Conservation (phyloP, 441 rosid genomes). For the Gossypium davidsonii region DNA sequence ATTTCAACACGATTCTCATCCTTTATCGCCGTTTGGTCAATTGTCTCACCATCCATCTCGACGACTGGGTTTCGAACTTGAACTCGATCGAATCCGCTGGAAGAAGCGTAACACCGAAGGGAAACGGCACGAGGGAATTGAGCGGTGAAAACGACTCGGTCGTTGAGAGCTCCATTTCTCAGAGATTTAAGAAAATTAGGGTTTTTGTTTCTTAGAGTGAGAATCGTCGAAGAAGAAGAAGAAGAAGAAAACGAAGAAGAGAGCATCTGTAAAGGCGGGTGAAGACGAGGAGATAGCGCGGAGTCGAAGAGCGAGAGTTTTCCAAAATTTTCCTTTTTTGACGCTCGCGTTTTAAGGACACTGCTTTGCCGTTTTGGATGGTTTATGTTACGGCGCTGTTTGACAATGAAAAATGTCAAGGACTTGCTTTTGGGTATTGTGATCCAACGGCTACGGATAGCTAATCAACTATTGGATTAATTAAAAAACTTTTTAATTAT, state of each 20-base stretch:
- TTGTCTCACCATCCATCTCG: conserved; percentile 73
- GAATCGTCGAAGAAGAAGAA: too few species aligned
- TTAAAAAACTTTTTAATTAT: neutral
- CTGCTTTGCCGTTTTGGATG: neutral
- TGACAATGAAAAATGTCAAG: neutral
- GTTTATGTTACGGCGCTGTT: neutral
- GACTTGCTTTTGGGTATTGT: neutral
- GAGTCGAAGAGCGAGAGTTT: too few species aligned
- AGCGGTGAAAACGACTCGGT: conserved; percentile 35
- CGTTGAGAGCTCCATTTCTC: conserved; percentile 17
- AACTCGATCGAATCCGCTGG: conserved; percentile 51
- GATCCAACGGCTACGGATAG: neutral
- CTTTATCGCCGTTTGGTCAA: neutral
- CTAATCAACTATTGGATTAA: neutral
- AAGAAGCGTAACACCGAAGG: conserved; percentile 65
- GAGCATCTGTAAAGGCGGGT: too few species aligned
- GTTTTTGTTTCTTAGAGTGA: too few species aligned
- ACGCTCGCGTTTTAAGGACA: neutral
- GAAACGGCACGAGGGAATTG: conserved; percentile 31
- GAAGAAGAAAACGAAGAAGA: too few species aligned
- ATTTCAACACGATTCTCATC: neutral
- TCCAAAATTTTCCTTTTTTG: neutral
- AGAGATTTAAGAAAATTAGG: too few species aligned
- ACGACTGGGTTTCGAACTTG: conserved; percentile 74
- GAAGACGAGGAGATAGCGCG: too few species aligned